phyloP scores from a whole-genome alignment of 163 green algal genomes.

The Coccomyxa subellipsoidea region DNA sequence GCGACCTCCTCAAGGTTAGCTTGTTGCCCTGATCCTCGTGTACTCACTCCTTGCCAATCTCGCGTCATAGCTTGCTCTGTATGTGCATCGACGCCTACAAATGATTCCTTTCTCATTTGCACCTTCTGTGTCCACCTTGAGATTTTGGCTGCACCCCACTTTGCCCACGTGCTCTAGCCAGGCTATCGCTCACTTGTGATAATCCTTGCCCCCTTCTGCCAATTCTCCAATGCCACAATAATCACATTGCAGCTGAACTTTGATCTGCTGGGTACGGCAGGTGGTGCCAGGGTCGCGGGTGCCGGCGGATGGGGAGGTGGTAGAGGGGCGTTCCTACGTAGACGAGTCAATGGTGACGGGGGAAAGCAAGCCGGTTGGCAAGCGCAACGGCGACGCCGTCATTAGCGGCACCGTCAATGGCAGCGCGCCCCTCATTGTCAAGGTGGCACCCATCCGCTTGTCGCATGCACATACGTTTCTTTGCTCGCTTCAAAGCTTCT shows the following conservation, averaged over 20 bases:
- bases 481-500: no score
- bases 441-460: not conserved
- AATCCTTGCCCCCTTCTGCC: no score
- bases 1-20: slow-evolving; percentile 74
- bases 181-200: no score
- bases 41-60: not conserved
- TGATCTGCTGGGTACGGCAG: slow-evolving; percentile 22
- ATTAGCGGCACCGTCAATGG: slow-evolving; percentile 85
- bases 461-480: not conserved
- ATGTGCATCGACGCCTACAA: no score
- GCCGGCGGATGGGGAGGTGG: slow-evolving; percentile 76
- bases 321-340: slow-evolving; percentile 65
- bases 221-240: no score
- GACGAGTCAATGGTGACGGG: slow-evolving; percentile 94
- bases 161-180: no score
- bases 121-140: no score
- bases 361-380: slow-evolving; percentile 66
- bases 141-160: no score
- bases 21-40: not conserved
- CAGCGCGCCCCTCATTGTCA: slow-evolving; percentile 51
- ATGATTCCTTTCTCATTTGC: no score
- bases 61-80: no score
- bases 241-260: no score
- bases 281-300: slow-evolving; percentile 74
- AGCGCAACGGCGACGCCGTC: slow-evolving; percentile 54